Base-by-base conservation (phyloP, 768 basidiomycete species). In the Boletus pseudopeckii region DNA sequence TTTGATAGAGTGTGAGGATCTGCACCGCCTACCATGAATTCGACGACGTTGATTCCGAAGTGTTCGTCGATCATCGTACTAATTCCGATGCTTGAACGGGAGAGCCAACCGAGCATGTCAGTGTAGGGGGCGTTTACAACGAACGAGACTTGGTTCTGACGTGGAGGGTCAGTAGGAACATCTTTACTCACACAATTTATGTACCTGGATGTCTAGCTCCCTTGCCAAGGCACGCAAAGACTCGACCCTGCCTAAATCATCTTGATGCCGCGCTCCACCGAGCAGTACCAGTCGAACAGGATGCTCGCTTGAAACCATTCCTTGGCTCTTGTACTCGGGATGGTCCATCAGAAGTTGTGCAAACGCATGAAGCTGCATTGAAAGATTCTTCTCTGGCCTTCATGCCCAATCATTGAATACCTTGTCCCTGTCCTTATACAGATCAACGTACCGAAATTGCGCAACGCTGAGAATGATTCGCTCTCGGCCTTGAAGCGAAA, bases 11-110 rank as follows among this genome's bases (percentile, higher is more conserved):
- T 30, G 40, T 10, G 44, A 18, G 48, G 53, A 30, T 58, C 7
- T 20, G 45, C 45, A 53, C 58, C 20, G 69, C 81, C 58, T 45
- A 90, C 95, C 95, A 98, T 96, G 62, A 90, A 96, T 69, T 99
- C 96, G 8, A 99, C 96, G 36, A 99, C 80, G 61, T 94, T 97
- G 68, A 99, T 98, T 3, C 97, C 96, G 57, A 98, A 99, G 68
- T 99, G 96, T 70, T 99, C 96, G 64, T 98, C 94, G 0, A 93
- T 81, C 96, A 99, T 99, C 14, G 96, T 97, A 64, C 91, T 95
- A 24, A 98, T 67, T 0, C 96, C 95, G 15, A 98, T 79, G 56
- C 86, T 89, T 2, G 93, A 84, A 42, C 73, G 73, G 7, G 86
- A 83, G 2, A 99, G 76, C 79, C 87, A 85, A 6, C 69, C 64